phyloP scores from a whole-genome alignment of 768 basidiomycete genomes.

The Termitomyces sp. region DNA sequence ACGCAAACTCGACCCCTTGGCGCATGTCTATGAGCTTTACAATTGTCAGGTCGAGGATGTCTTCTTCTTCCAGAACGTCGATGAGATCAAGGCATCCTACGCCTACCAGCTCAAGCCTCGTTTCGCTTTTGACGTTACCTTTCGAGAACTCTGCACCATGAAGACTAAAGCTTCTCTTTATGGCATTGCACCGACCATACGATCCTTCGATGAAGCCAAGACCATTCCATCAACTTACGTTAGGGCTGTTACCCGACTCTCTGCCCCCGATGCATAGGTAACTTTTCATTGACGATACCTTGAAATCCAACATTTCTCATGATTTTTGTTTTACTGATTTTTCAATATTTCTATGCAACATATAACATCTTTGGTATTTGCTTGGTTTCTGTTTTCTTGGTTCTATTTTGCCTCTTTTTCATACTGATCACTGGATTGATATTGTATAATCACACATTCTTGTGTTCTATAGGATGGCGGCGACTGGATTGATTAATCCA shows the following conservation, averaged over 20 bases:
- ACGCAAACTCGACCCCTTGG: constrained; percentile 23
- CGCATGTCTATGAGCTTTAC: constrained; percentile 25
- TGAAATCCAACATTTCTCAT: not conserved
- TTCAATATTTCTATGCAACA: not conserved
- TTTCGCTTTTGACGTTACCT: constrained; percentile 58
- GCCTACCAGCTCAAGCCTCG: constrained; percentile 34
- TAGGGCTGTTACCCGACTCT: constrained; percentile 20
- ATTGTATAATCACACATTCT: not conserved
- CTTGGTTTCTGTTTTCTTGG: not conserved
- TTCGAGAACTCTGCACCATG: constrained; percentile 47
- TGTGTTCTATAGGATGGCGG: not conserved
- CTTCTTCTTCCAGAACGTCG: constrained; percentile 27
- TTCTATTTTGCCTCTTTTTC: not conserved
- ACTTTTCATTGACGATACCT: not conserved
- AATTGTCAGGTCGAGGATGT: constrained; percentile 24
- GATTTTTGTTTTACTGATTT: not conserved
- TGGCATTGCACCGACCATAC: constrained; percentile 30
- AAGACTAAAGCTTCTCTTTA: constrained; percentile 43
- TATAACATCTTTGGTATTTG: not conserved
- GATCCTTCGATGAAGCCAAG: constrained; percentile 40
- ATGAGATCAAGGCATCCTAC: constrained; percentile 55
- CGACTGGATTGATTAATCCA: not conserved
- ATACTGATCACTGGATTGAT: not conserved
- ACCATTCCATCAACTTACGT: constrained; percentile 27
- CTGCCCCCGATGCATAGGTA: constrained; percentile 1